phyloP scores from a whole-genome alignment of 495 filamentous ascomycete species.

The Talaromyces borbonicus region DNA sequence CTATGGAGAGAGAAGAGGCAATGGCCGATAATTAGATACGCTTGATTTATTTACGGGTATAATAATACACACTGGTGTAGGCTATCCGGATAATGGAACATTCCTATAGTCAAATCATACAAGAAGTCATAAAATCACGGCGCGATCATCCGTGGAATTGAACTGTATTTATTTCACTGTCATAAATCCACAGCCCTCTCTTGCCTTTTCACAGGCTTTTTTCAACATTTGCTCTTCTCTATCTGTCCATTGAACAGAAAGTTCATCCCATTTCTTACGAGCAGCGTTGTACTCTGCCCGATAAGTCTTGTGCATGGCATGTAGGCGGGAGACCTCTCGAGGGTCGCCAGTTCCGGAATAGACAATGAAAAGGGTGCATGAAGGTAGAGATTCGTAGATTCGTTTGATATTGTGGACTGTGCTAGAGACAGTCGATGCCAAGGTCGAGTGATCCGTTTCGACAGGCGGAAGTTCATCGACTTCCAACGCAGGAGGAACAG shows the following conservation, averaged over 20 bases:
- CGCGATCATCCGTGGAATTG: too few relatives aligned
- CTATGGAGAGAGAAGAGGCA: constrained; percentile 37
- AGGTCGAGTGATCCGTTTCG: constrained; percentile 23
- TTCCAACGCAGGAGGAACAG: constrained; percentile 21
- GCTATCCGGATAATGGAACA: too few relatives aligned
- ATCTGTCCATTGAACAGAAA: constrained; percentile 88
- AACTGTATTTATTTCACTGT: constrained; percentile 71
- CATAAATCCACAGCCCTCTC: constrained; percentile 74
- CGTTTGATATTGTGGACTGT: constrained; percentile 50
- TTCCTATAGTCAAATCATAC: too few relatives aligned
- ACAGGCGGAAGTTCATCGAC: constrained; percentile 13
- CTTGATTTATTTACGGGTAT: background rate
- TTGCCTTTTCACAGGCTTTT: constrained; percentile 56
- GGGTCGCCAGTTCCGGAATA: constrained; percentile 87
- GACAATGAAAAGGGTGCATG: constrained; percentile 78
- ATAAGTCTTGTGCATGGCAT: constrained; percentile 61
- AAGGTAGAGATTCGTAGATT: constrained; percentile 67
- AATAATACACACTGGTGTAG: too few relatives aligned
- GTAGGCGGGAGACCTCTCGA: constrained; percentile 61
- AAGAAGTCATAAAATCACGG: too few relatives aligned
- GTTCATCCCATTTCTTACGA: constrained; percentile 74
- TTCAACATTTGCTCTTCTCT: constrained; percentile 69
- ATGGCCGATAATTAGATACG: constrained; percentile 23
- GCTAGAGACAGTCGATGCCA: constrained; percentile 30
- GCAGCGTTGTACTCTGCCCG: constrained; percentile 62